phyloP scores from a whole-genome alignment of 495 filamentous ascomycete species.

The Penicillium silybi region DNA sequence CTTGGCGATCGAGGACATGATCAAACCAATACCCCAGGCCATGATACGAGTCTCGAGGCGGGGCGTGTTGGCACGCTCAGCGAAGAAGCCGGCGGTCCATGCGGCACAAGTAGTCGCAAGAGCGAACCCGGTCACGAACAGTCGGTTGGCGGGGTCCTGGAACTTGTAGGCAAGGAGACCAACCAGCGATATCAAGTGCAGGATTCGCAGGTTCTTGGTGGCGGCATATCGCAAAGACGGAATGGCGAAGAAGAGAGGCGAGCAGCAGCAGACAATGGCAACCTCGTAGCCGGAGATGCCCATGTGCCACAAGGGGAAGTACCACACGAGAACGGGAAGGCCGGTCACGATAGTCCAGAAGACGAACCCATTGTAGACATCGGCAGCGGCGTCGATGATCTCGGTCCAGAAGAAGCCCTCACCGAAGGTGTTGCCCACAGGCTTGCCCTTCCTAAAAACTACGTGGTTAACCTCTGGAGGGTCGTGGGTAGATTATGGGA shows the following conservation, averaged over 20 bases:
- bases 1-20: constrained; percentile 83
- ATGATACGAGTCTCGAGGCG: constrained; percentile 77
- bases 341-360: constrained; percentile 95
- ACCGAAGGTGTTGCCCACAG: constrained; percentile 65
- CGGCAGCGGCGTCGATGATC: constrained; percentile 76
- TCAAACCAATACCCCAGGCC: constrained; percentile 76
- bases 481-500: constrained; percentile 11
- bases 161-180: constrained; percentile 80
- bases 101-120: constrained; percentile 74
- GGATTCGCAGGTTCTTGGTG: constrained; percentile 60
- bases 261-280: constrained; percentile 76
- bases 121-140: constrained; percentile 76
- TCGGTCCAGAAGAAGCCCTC: constrained; percentile 68
- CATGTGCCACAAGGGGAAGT: constrained; percentile 99
- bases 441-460: constrained; percentile 68
- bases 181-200: constrained; percentile 70
- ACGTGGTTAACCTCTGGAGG: constrained; percentile 32
- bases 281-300: constrained; percentile 96
- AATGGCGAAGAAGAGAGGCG: constrained; percentile 77
- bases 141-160: constrained; percentile 66
- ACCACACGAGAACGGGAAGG: constrained; percentile 87
- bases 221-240: constrained; percentile 63
- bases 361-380: constrained; percentile 94
- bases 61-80: constrained; percentile 67
- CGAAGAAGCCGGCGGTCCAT: constrained; percentile 76